Conservation (phyloP, 2,329 filamentous ascomycete genomes). For the Aspergillus sp. region DNA sequence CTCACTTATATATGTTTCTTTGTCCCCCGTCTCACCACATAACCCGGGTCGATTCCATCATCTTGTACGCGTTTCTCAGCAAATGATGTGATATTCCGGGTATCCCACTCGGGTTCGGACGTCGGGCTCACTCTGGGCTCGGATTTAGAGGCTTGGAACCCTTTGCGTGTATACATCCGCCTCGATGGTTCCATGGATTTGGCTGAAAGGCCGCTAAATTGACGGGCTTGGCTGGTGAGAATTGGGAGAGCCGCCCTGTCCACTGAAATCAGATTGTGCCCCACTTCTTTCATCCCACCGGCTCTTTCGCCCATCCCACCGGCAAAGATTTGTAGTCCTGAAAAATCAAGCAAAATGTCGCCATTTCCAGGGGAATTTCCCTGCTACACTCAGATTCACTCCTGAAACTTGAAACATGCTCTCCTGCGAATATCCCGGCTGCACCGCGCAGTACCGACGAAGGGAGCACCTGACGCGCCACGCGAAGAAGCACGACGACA, state of each 20-base stretch:
- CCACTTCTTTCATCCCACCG: background rate
- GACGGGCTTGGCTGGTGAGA: background rate
- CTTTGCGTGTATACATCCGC: too few species aligned
- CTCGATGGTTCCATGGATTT: too few species aligned
- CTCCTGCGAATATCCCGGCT: conserved; percentile 16
- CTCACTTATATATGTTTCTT: background rate
- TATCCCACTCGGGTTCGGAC: background rate
- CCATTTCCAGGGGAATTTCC: background rate
- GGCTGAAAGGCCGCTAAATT: background rate
- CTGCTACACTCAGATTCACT: background rate
- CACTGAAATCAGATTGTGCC: background rate
- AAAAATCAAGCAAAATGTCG: background rate
- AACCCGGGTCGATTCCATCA: background rate
- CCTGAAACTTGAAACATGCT: background rate
- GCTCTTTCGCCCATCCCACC: background rate
- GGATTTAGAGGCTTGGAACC: background rate
- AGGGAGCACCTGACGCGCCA: conserved; percentile 26
- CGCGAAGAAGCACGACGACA: background rate
- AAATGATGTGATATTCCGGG: background rate
- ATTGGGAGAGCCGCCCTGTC: background rate
- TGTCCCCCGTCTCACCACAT: background rate
- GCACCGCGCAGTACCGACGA: conserved; percentile 21
- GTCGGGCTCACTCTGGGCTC: background rate
- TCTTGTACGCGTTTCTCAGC: background rate
- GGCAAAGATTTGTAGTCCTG: background rate